These are phyloP conservation scores for Eucalyptus victrix DNA, from an alignment of 345 rosid genomes.

Conservation along the genomic window DNA sequence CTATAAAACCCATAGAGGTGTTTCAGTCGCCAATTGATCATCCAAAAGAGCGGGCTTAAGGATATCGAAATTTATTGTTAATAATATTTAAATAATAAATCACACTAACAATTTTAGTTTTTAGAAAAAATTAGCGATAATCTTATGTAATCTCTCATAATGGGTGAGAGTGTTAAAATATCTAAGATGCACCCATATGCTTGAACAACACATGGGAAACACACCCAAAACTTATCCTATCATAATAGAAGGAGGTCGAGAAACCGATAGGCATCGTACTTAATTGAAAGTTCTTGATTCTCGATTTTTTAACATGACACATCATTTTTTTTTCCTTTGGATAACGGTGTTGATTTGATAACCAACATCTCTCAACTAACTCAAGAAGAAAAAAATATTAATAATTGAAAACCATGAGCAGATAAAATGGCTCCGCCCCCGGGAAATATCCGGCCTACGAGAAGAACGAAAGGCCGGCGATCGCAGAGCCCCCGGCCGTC, in stretches of 20 bases:
- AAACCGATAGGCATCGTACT: neutral
- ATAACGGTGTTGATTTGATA: neutral
- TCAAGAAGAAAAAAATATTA: neutral
- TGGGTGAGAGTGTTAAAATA: accelerated
- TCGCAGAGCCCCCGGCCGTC: neutral
- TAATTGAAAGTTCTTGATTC: neutral
- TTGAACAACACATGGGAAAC: neutral
- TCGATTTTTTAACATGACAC: too few species aligned
- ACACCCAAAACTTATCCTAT: neutral
- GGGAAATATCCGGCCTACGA: too few species aligned
- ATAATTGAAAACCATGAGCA: neutral
- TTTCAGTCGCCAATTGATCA: accelerated
- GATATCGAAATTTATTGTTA: neutral
- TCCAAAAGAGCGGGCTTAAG: neutral
- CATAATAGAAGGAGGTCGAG: neutral
- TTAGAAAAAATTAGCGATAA: accelerated
- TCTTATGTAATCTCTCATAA: accelerated
- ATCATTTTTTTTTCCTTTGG: neutral
- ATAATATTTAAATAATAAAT: too few species aligned
- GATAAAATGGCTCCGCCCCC: neutral
- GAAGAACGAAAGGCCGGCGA: neutral
- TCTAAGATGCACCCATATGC: too few species aligned
- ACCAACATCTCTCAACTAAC: neutral
- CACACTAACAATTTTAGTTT: accelerated
- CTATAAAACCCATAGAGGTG: accelerated